Base-by-base conservation (phyloP, 1,139 yeast genomes). In the Pichia sp. region DNA sequence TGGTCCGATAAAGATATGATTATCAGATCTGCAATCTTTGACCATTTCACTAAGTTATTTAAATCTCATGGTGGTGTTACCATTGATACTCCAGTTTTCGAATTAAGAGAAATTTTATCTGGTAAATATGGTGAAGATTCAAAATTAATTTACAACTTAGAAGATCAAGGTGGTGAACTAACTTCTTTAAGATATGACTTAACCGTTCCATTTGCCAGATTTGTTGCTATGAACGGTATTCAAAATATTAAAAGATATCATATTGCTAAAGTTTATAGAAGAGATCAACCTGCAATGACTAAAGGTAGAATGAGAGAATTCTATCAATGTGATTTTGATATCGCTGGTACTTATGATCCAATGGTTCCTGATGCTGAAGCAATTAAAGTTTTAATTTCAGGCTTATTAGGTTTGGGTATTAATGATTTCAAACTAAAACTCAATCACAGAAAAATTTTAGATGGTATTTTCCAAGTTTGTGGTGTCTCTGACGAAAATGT, bases 251-350 rank as follows among this genome's bases (percentile, higher is more conserved):
- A 92, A 71, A 78, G 98, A 65, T 92, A 82, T 68, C 98, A 92
- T 71, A 87, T 92, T 57, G 98, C 98, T 59, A 92, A 92, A 69
- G 98, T 92, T 47, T 92, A 92, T 70, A 80, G 98, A 71, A 84
- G 98, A 70, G 98, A 92, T 66, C 98, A 92, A 69, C 98, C 98
- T 7, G 98, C 98, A 16, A 92, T 92, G 98, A 90, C 97, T 50
- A 92, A 92, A 69, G 98, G 98, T 51, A 81, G 98, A 70, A 92
- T 92, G 98, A 85, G 98, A 77, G 98, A 92, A 68, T 92, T 92
- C 62, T 92, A 92, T 69, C 98, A 92, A 70, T 92, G 98, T 73
- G 98, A 92, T 71, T 86, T 92, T 61, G 98, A 92, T 66, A 75
- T 92, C 62, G 98, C 98, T 35, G 98, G 98, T 48, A 71, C 68